Evolutionary conservation across 1,284 basidiomycete species (phyloP).

Genomic region (Ganoderma lingzhi): DNA sequence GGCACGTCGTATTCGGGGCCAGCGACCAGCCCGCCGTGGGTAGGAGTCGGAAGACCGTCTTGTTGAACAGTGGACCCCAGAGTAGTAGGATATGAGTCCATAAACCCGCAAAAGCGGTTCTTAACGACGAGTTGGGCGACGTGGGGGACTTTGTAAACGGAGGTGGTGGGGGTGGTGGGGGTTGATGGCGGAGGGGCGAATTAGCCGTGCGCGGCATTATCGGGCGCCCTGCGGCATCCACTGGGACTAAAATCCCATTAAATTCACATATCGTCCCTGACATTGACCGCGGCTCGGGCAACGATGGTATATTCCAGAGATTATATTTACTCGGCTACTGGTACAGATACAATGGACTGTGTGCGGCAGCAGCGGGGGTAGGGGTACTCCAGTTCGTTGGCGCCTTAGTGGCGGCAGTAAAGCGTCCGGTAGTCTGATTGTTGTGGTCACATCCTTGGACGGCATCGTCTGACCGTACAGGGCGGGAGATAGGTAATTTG

Average conservation of each 20-base stretch:
- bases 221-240: slow-evolving; percentile 12
- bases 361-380: background rate
- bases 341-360: slow-evolving; percentile 2
- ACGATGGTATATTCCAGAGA: background rate
- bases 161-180: slow-evolving; percentile 30
- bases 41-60: slow-evolving; percentile 57
- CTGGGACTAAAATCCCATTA: background rate
- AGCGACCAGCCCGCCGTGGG: slow-evolving; percentile 62
- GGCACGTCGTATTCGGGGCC: slow-evolving; percentile 67
- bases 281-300: background rate
- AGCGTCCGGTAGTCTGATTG: background rate
- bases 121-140: slow-evolving; percentile 26
- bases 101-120: slow-evolving; percentile 36
- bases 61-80: slow-evolving; percentile 46
- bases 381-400: slow-evolving; percentile 10
- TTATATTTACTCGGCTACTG: background rate
- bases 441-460: background rate
- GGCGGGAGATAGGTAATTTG: background rate
- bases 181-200: slow-evolving; percentile 30
- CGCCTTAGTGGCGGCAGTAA: slow-evolving; percentile 11
- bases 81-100: slow-evolving; percentile 46
- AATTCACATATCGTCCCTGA: background rate
- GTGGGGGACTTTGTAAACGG: slow-evolving; percentile 17
- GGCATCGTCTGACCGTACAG: background rate
- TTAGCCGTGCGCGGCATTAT: background rate